Base-by-base conservation (phyloP, 495 filamentous ascomycete genomes). In the Aspergillus sclerotioniger region DNA sequence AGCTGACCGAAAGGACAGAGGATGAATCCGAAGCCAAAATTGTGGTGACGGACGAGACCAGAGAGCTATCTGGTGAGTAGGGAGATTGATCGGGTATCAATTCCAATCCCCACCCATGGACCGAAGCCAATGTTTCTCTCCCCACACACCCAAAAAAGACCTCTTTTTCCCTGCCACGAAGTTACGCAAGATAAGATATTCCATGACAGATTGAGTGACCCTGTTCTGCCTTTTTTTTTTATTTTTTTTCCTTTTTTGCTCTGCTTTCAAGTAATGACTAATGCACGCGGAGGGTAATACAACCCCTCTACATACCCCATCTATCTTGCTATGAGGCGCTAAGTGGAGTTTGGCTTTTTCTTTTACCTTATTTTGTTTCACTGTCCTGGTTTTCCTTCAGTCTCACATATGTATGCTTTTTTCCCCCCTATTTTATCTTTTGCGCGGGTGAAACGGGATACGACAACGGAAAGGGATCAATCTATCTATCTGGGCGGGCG, bases 1-100 rank as follows among this genome's bases (percentile, higher is more conserved):
- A 70, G 35, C n/a, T 56, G 1, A 37, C 15, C 7, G 62, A 62
- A 21, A 53, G 41, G 43, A 62, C 63, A 20, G 54, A 57, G 10
- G 62, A 67, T 15, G 56, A 61, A 2, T 12, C 10, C 37, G 19
- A 56, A 21, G 2, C 25, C 17, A 32, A 52, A 41, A 29, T 9
- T 44, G 20, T 20, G n/a, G 28, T 16, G 7, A 48, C 31, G 13
- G 16, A 33, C 28, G n/a, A 9, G 43, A 32, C 10, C 5, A 50
- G 21, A 29, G 31, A 32, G 25, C 31, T n/a, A 41, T n/a, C 37
- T n/a, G 37, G n/a, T 13, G 37, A 41, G 37, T 41, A 41, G 37
- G 37, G 37, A n/a, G 37, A 13, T 1, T 37, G 33, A 15, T 15
- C 13, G 8, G 33, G 8, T 37, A 37, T 37, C 33, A 3, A 37